A percentile compares a stretch with the other conserved stretches of the same genome.
These are phyloP conservation scores for Digitaria exilis DNA, from an alignment of 202 grass and related monocot genomes.

Conservation along the genomic window DNA sequence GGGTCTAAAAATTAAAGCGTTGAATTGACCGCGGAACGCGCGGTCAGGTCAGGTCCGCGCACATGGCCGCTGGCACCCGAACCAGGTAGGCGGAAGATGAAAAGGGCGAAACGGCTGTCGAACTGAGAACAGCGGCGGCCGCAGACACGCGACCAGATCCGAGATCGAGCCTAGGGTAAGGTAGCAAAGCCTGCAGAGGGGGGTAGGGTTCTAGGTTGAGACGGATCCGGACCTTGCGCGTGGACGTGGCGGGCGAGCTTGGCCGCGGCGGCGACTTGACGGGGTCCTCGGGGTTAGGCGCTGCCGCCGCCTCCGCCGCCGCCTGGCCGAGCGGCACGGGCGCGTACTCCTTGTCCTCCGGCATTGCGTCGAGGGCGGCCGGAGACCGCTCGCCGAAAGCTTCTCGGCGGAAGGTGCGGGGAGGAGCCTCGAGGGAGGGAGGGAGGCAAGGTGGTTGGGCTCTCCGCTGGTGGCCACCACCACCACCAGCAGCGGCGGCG, in stretches of 20 bases:
- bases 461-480: slow-evolving; percentile 8
- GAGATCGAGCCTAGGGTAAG: slow-evolving; percentile 8
- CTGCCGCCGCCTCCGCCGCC: slow-evolving; percentile 41
- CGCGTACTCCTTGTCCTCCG: slow-evolving; percentile 79
- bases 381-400: not conserved
- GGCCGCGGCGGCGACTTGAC: slow-evolving; percentile 66
- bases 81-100: not conserved
- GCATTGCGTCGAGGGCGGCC: slow-evolving; percentile 41
- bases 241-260: slow-evolving; percentile 66
- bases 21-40: not conserved
- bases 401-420: not conserved
- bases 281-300: slow-evolving; percentile 63
- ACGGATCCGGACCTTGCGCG: slow-evolving; percentile 72
- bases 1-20: not conserved
- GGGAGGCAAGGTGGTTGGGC: not conserved
- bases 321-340: slow-evolving; percentile 70
- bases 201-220: not conserved
- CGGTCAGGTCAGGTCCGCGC: not conserved
- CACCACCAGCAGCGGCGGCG: not conserved
- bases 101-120: not conserved
- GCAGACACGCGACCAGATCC: slow-evolving; percentile 32
- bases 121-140: not conserved
- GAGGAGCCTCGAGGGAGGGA: not conserved
- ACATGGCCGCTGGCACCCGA: not conserved
- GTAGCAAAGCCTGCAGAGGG: not conserved